Base-by-base conservation (phyloP, 192 early-diverging fungal genomes). In the Coemansia sp. region DNA sequence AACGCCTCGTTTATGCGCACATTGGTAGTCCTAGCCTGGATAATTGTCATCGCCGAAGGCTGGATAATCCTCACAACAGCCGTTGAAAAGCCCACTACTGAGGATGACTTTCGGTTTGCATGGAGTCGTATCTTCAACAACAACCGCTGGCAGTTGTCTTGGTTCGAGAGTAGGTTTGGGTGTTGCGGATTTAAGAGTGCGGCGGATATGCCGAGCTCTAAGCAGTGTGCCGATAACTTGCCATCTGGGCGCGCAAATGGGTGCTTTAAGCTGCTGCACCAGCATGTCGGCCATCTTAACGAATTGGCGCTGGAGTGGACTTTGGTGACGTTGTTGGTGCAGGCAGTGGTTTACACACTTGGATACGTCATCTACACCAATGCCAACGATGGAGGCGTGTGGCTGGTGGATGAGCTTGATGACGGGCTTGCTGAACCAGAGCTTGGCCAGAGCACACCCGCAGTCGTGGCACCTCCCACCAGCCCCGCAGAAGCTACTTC, bases 161-260 rank as follows among this genome's bases (percentile, higher is more conserved):
- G 76, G 50, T 26, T 85, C 13, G 78, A 88, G 66, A 74, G 77
- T 26, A 56, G 57, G 25, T 83, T 70, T 52, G 80, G 80, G 9
- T 85, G 84, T 39, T 83, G 84, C 47, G 84, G 84, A 23, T 85
- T 85, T 39, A 52, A 53, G 33, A 66, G 69, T 21, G 38, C 52
- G 0, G 39, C 34, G 0, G 75, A 83, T 41, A 72, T 81, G 68
- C 76, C 84, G 0, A 77, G 80, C 38, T 70, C 65, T 34, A 50
- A 34, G 7, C 34, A 39, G 23, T 77, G 75, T 21, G 18, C 26
- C 0, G 23, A 33, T 38, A 13, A 4, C 0, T 20, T 16, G 33
- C 8, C 31, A 31, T 2, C 37, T 7, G 16, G 26, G 5, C 31
- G 23, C 0, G 58, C 53, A 1, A 21, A 42, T 2, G 76, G 76